Conservation (phyloP, 202 grass and related monocot genomes). For the Alloteropsis angusta region DNA sequence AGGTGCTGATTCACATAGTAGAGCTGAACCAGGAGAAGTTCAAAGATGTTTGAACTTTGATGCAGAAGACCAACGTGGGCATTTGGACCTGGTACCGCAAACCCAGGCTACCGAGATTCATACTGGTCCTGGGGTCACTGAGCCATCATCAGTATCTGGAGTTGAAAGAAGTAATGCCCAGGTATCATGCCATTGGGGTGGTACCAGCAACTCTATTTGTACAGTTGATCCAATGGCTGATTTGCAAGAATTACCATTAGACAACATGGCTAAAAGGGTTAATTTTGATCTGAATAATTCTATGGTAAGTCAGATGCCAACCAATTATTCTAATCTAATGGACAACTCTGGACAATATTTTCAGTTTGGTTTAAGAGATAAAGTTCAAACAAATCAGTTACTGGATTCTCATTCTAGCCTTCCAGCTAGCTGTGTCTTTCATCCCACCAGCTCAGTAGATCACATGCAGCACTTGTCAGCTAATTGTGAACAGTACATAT, state of each 20-base stretch:
- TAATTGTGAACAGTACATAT: conserved; percentile 3
- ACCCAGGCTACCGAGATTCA: background rate
- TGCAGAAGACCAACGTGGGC: conserved; percentile 22
- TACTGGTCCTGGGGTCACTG: background rate
- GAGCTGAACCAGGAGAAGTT: conserved; percentile 18
- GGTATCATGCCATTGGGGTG: background rate
- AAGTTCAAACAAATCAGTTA: conserved; percentile 10
- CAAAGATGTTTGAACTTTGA: conserved; percentile 57
- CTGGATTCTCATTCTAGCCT: background rate
- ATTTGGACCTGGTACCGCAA: conserved; percentile 17
- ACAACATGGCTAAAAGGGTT: conserved; percentile 20
- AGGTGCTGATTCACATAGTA: conserved; percentile 16
- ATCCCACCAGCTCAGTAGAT: conserved; percentile 21
- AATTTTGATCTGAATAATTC: conserved; percentile 43
- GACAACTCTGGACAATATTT: conserved; percentile 9
- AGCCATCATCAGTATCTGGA: conserved; percentile 13
- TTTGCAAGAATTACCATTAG: background rate
- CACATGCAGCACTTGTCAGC: background rate
- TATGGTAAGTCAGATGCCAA: conserved; percentile 20
- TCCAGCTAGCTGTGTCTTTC: background rate
- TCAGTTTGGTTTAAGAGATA: conserved; percentile 16
- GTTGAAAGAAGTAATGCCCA: conserved; percentile 25
- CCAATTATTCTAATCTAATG: conserved; percentile 20
- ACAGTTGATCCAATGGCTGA: conserved; percentile 22
- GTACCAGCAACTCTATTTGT: background rate